phyloP scores from a whole-genome alignment of 2,329 filamentous ascomycete genomes.

The Elsinoe ampelina region DNA sequence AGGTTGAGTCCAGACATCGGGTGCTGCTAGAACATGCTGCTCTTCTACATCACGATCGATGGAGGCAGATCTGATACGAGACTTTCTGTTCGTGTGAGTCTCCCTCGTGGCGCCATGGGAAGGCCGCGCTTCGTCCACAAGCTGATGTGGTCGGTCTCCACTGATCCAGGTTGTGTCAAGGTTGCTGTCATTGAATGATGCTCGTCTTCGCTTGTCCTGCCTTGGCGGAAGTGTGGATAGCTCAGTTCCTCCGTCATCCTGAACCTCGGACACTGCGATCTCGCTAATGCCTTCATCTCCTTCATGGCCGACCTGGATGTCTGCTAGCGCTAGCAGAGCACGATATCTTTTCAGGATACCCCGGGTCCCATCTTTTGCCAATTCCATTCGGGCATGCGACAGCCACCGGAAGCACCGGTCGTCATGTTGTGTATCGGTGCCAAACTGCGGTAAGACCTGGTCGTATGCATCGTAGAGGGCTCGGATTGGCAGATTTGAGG shows the following conservation, averaged over 20 bases:
- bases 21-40: background rate
- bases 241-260: slow-evolving; percentile 12
- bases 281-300: slow-evolving; percentile 12
- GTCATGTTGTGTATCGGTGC: slow-evolving; percentile 62
- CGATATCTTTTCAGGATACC: slow-evolving; percentile 62
- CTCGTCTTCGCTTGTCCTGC: slow-evolving; percentile 42
- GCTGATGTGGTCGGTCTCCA: slow-evolving; percentile 19
- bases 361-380: slow-evolving; percentile 37
- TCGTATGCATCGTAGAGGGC: slow-evolving; percentile 78
- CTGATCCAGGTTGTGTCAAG: slow-evolving; percentile 43
- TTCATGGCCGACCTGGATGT: slow-evolving; percentile 58
- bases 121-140: background rate
- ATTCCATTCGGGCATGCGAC: slow-evolving; percentile 56
- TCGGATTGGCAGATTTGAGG: slow-evolving; percentile 59
- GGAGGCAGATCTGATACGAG: background rate
- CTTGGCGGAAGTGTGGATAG: slow-evolving; percentile 47
- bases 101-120: background rate
- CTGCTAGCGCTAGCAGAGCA: slow-evolving; percentile 56
- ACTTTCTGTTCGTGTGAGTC: background rate
- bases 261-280: background rate
- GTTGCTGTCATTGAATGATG: slow-evolving; percentile 48
- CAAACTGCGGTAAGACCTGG: slow-evolving; percentile 59
- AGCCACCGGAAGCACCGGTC: slow-evolving; percentile 68
- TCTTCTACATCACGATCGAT: background rate
- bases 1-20: background rate